Conservation (phyloP, 345 rosid genomes). For the Noccaea caerulescens region DNA sequence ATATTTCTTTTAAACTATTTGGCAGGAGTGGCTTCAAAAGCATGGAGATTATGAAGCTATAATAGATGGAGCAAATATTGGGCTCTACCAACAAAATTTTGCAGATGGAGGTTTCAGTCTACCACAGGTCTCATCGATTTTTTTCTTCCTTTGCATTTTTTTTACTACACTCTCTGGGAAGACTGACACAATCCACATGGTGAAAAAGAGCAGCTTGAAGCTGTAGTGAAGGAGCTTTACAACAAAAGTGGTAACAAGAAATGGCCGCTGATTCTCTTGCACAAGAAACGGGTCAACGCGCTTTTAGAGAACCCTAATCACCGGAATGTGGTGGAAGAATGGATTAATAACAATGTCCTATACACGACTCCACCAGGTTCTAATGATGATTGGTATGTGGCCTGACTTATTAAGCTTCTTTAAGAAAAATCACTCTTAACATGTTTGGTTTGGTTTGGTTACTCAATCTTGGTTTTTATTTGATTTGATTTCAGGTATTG, state of each 20-base stretch:
- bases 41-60: conserved; percentile 71
- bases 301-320: conserved; percentile 59
- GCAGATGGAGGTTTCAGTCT: conserved; percentile 79
- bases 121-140: conserved; percentile 60
- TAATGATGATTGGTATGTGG: conserved; percentile 83
- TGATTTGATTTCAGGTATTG: conserved; percentile 59
- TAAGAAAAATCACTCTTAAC: not conserved
- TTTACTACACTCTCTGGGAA: not conserved
- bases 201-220: conserved; percentile 82
- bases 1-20: not conserved
- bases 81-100: conserved; percentile 88
- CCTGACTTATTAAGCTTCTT: not conserved
- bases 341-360: conserved; percentile 64
- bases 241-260: conserved; percentile 54
- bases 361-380: conserved; percentile 86
- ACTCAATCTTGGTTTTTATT: not conserved
- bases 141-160: not conserved
- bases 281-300: conserved; percentile 68
- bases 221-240: conserved; percentile 68
- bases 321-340: conserved; percentile 64
- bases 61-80: conserved; percentile 91
- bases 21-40: conserved; percentile 72
- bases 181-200: conserved; percentile 24
- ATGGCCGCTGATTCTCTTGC: conserved; percentile 79
- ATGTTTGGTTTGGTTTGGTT: conserved; percentile 19